Percentiles rank a stretch among this genome's conserved stretches.
Evolutionary conservation across 192 early-diverging fungal genomes (phyloP).

Genomic region (Jimgerdemannia lactiflua): DNA sequence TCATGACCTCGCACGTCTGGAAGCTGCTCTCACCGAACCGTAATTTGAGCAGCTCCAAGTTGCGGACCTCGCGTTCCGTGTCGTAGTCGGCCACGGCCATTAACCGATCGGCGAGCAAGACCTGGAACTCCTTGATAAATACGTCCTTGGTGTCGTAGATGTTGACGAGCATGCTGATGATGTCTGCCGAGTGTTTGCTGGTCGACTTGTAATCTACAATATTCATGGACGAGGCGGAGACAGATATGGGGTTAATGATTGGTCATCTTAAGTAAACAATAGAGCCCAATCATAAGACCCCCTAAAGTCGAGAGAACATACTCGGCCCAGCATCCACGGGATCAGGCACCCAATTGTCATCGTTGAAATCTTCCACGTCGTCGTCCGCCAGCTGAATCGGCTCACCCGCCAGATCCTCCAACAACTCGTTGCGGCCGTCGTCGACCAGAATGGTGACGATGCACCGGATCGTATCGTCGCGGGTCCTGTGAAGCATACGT

Average conservation of each 20-base stretch:
- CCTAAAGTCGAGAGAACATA: conserved; percentile 1
- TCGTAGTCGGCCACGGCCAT: conserved; percentile 46
- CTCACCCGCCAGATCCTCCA: conserved; percentile 39
- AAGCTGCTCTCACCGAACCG: conserved; percentile 63
- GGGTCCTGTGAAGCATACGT: conserved; percentile 27
- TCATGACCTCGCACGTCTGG: conserved; percentile 75
- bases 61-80: conserved; percentile 53
- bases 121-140: conserved; percentile 71
- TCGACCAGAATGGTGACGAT: conserved; percentile 67
- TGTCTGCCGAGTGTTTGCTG: conserved; percentile 47
- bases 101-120: conserved; percentile 49
- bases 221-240: not conserved
- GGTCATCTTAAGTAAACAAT: not conserved
- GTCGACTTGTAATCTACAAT: conserved; percentile 19
- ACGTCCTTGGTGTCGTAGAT: conserved; percentile 69
- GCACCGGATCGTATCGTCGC: conserved; percentile 63
- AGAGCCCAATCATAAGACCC: not conserved
- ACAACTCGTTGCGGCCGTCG: conserved; percentile 49
- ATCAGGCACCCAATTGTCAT: conserved; percentile 59
- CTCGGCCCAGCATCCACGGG: conserved; percentile 56
- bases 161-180: conserved; percentile 61
- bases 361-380: conserved; percentile 45
- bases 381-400: conserved; percentile 32
- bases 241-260: not conserved
- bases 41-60: conserved; percentile 74